These are phyloP conservation scores for Kuraishia cidri DNA, from an alignment of 805 yeast species.

Conservation along the genomic window DNA sequence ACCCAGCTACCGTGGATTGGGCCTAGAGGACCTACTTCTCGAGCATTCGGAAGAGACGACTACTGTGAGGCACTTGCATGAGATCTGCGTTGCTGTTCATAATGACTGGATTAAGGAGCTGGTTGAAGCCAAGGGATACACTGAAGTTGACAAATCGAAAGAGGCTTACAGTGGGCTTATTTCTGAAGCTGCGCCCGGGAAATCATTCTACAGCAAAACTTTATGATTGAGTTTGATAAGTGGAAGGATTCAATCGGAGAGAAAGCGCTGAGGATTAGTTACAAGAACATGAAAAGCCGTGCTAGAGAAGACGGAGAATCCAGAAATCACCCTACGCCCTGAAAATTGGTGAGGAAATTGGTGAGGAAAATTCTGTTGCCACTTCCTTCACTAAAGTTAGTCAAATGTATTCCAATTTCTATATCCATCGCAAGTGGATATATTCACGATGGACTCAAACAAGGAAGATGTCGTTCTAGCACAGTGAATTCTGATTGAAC, in stretches of 20 bases:
- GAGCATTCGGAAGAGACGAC: slow-evolving; percentile 50
- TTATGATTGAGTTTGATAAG: too few relatives aligned
- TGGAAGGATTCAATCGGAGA: too few relatives aligned
- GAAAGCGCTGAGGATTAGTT: too few relatives aligned
- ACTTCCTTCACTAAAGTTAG: too few relatives aligned
- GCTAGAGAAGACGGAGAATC: too few relatives aligned
- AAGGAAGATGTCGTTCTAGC: slow-evolving; percentile 11
- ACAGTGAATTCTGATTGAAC: slow-evolving; percentile 7
- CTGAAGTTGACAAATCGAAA: background rate
- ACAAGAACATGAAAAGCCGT: too few relatives aligned
- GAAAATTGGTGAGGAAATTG: too few relatives aligned
- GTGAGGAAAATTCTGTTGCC: too few relatives aligned
- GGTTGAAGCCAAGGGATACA: slow-evolving; percentile 10
- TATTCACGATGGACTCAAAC: slow-evolving; percentile 19
- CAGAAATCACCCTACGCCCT: too few relatives aligned
- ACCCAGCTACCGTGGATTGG: slow-evolving; percentile 48
- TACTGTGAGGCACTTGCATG: slow-evolving; percentile 41
- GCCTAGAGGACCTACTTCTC: slow-evolving; percentile 54
- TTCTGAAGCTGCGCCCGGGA: too few relatives aligned
- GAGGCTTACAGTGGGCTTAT: background rate
- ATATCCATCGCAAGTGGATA: slow-evolving; percentile 17
- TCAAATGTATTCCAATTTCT: slow-evolving; percentile 18
- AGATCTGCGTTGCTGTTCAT: slow-evolving; percentile 21
- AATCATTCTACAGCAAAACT: too few relatives aligned
- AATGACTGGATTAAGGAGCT: slow-evolving; percentile 6